These are phyloP conservation scores for Citrus australasica DNA, from an alignment of 345 rosid species.

Conservation along the genomic window DNA sequence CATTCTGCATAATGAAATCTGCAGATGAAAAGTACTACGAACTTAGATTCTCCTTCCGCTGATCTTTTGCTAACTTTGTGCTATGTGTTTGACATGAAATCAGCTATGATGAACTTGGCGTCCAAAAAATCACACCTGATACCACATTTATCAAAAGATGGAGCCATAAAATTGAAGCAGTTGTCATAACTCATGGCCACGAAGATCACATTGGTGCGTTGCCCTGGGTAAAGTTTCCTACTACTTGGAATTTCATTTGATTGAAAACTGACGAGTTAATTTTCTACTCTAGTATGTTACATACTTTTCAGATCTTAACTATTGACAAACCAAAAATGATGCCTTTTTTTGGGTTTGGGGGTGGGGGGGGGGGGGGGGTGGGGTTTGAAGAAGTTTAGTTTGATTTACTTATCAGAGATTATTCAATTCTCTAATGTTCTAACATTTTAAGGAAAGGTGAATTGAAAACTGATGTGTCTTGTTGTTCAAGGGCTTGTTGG, in stretches of 20 bases:
- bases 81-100: constrained; percentile 11
- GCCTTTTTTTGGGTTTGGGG: background rate
- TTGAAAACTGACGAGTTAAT: background rate
- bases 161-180: constrained; percentile 96
- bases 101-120: constrained; percentile 94
- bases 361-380: too few relatives aligned
- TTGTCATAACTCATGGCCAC: constrained; percentile 96
- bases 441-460: background rate
- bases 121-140: constrained; percentile 92
- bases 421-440: background rate
- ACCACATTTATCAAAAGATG: constrained; percentile 93
- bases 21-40: background rate
- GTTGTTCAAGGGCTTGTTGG: background rate
- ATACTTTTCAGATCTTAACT: background rate
- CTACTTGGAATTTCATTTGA: constrained; percentile 20
- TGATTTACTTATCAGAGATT: background rate
- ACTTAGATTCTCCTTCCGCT: constrained; percentile 3
- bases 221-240: constrained; percentile 95
- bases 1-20: background rate
- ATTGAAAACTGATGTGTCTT: background rate
- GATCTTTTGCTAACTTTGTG: constrained; percentile 14
- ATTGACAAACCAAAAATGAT: background rate
- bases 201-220: constrained; percentile 99
- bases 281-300: background rate
- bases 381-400: background rate